Evolutionary conservation across 2,329 filamentous ascomycete species (phyloP).

Genomic region (Teratosphaeria gauchensis): DNA sequence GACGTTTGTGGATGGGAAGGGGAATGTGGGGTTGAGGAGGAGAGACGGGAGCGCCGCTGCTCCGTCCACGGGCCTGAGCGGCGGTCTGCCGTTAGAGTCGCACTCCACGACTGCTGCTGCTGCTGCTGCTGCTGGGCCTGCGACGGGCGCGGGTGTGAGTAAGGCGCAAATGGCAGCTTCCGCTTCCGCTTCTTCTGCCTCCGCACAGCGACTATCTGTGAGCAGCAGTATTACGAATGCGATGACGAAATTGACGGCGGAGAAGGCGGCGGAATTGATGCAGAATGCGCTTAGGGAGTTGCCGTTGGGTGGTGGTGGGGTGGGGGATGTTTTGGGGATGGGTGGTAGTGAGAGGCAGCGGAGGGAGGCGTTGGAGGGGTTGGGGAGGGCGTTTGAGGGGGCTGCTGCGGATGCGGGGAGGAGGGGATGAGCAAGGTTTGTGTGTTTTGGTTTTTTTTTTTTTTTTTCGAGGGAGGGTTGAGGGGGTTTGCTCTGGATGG

Average conservation of each 20-base stretch:
- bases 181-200: neutral
- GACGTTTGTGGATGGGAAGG: constrained; percentile 41
- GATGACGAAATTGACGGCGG: constrained; percentile 24
- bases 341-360: neutral
- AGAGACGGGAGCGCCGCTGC: constrained; percentile 22
- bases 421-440: no score
- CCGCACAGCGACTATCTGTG: neutral
- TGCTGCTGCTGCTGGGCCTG: neutral
- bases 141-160: neutral
- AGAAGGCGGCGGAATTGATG: constrained; percentile 38
- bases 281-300: constrained; percentile 38
- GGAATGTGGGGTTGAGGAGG: constrained; percentile 38
- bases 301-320: constrained; percentile 22
- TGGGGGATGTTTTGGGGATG: neutral
- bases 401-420: no score
- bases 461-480: no score
- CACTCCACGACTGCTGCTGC: neutral
- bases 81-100: no score
- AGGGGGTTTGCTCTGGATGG: no score
- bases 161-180: neutral
- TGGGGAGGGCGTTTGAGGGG: no score
- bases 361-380: neutral
- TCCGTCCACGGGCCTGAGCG: no score
- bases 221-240: neutral
- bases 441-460: no score